A percentile compares a stretch with the other conserved stretches of the same genome.
These are phyloP conservation scores for Wickerhamomyces sp. DNA, from an alignment of 1,139 yeast genomes.

Conservation along the genomic window DNA sequence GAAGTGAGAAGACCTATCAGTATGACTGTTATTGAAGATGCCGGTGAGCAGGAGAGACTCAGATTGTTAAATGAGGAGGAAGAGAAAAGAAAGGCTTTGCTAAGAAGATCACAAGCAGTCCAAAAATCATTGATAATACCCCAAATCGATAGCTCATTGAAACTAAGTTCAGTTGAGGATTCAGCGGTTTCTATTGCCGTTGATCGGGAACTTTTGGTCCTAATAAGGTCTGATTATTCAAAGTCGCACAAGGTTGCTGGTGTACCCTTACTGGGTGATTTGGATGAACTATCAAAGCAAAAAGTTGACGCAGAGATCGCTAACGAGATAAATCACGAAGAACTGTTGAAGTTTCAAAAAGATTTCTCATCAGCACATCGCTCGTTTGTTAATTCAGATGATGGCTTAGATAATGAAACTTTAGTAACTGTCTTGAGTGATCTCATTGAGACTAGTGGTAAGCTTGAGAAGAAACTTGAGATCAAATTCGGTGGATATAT, in stretches of 20 bases:
- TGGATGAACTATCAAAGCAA: conserved; percentile 35
- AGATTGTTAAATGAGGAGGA: conserved; percentile 20
- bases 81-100: conserved; percentile 24
- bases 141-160: conserved; percentile 21
- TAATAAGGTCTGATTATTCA: conserved; percentile 47
- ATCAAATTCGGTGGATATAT: conserved; percentile 33
- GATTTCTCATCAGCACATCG: conserved; percentile 9
- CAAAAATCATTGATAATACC: conserved; percentile 52
- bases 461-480: conserved; percentile 31
- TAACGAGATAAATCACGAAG: conserved; percentile 21
- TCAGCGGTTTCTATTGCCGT: conserved; percentile 27
- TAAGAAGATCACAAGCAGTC: conserved; percentile 45
- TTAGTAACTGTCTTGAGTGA: conserved; percentile 20
- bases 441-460: conserved; percentile 28
- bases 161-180: neutral
- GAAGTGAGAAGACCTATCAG: conserved; percentile 6
- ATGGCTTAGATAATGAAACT: neutral
- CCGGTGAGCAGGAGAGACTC: conserved; percentile 32
- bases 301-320: conserved; percentile 31
- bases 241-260: conserved; percentile 25
- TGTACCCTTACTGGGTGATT: conserved; percentile 32
- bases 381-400: conserved; percentile 8
- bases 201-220: conserved; percentile 31
- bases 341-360: conserved; percentile 10
- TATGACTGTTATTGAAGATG: conserved; percentile 26